Evolutionary conservation across 371 early-diverging fungal genomes (phyloP), one percentile per base, ranked within the genome.

Genomic region (Dipsacomyces acuminosporus): DNA sequence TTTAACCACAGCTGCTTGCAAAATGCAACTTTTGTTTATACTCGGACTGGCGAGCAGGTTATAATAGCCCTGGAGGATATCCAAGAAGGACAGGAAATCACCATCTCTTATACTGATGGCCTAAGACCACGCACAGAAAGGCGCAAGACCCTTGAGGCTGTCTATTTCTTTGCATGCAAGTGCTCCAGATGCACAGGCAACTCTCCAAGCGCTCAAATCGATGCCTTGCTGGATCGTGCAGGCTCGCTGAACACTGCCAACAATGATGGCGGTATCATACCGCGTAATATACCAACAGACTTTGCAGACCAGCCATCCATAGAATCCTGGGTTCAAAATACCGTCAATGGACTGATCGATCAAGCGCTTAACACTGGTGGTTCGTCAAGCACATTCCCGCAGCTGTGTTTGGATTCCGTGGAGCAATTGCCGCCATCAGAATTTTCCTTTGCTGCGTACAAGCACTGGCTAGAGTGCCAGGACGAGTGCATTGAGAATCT

Each of bases 1-100:
- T 80, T 94, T 64, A 94, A 94, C 67, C 93, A 94, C 71, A 85
- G 88, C 2, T 94, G 94, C 60, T 61, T 76, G 13, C 94, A 93
- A 11, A 93, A 91, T 51, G 82, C 86, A 19, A 76, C 81, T 5
- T 82, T 84, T 17, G 77, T 81, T 47, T 84, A 80, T 56, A 78
- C 75, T 15, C 58, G 54, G 20, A 74, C 71, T 0, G 78, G 80
- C 2, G 51, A 76, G 15, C 77, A 80, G 52, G 61, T 78, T 41
- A 74, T 91, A 30, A 76, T 76, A 24, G 83, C 86, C 0, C 74
- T 89, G 20, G 78, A 80, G 26, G 76, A 81, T 40, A 82, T 94
- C 45, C 48, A 48, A 2, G 54, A 54, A 0, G 88, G 83, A 0
- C 79, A 87, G 15, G 92, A 94, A 60, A 70, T 94, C n/a, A 80